Conservation (phyloP, 106 monocot genomes). For the Dioscorea zingiberensis region DNA sequence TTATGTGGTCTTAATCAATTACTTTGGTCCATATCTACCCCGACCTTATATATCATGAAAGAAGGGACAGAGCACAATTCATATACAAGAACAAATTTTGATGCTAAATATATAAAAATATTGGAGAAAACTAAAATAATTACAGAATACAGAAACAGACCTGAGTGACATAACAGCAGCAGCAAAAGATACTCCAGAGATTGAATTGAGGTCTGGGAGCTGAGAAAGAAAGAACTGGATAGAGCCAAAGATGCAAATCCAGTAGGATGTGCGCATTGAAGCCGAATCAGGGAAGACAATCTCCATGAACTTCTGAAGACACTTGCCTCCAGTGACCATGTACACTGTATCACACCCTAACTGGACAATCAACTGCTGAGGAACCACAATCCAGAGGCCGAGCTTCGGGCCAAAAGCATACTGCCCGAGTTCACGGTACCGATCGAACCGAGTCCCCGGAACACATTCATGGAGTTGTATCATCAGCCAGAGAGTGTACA, state of each 20-base stretch:
- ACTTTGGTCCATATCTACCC: no score
- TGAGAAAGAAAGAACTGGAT: constrained; percentile 31
- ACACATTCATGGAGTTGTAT: constrained; percentile 35
- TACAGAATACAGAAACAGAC: neutral
- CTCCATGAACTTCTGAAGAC: constrained; percentile 21
- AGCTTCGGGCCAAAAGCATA: constrained; percentile 29
- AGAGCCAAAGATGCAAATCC: constrained; percentile 33
- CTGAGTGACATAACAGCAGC: constrained; percentile 37
- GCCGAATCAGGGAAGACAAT: neutral
- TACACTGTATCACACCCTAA: constrained; percentile 28
- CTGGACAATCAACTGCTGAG: constrained; percentile 38
- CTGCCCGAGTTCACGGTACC: constrained; percentile 34
- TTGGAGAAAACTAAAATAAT: no score
- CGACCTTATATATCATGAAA: no score
- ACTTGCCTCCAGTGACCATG: constrained; percentile 52
- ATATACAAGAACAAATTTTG: no score
- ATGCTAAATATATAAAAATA: no score
- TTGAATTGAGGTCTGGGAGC: constrained; percentile 29
- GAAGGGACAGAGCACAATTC: no score
- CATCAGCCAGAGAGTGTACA: constrained; percentile 37
- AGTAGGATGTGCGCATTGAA: constrained; percentile 9
- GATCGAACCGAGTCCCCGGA: constrained; percentile 29
- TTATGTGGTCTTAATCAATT: no score
- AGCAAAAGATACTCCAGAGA: constrained; percentile 21
- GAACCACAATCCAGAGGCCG: constrained; percentile 36